Base-by-base conservation (phyloP, 2,329 filamentous ascomycete genomes). In the Claviceps purpurea region DNA sequence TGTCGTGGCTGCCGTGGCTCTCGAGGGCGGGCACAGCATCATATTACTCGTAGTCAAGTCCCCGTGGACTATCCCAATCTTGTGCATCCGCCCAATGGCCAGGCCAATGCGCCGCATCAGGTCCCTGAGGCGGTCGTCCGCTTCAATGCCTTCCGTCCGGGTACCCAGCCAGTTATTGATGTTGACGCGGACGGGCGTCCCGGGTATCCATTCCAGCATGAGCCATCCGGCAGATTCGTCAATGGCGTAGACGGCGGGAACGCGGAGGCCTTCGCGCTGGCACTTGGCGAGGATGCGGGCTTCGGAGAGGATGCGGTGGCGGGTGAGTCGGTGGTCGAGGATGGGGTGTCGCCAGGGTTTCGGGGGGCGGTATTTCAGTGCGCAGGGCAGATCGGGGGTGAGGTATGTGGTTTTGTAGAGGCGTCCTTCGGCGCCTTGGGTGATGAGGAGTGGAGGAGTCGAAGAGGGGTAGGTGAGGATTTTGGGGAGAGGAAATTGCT, bases 41-140 rank as follows among this genome's bases (percentile, higher is more conserved):
- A 98, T 77, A 69, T 98, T 98, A 70, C 90, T 96, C 57, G 90
- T 98, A 55, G 93, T 98, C 70, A 98, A 70, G 71, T 98, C 93
- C 42, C 93, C 93, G 71, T 98, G 93, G 54, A 95, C 82, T 52
- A 97, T 79, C 16, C 91, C 91, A n/a, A 82, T 76, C 51, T 76
- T 78, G 73, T 98, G 93, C 73, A 98, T 72, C 51, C 67, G 76
- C 7, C 86, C 89, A 16, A 95, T 78, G 2, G 83, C 82, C 5
- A 65, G 63, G 1, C 88, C 90, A 54, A 95, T 81, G 56, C 78
- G 74, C 47, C 74, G 70, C 79, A 95, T 82, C 55, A 95, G 69
- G 13, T 64, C 72, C 46, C 76, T 71, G 16, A 89, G 67, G 38
- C 72, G 72, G 39, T 64, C 65, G 56, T 80, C 75, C n/a, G 72